These are phyloP conservation scores for Saturnispora galanensis DNA, from an alignment of 805 yeast genomes.

Conservation along the genomic window DNA sequence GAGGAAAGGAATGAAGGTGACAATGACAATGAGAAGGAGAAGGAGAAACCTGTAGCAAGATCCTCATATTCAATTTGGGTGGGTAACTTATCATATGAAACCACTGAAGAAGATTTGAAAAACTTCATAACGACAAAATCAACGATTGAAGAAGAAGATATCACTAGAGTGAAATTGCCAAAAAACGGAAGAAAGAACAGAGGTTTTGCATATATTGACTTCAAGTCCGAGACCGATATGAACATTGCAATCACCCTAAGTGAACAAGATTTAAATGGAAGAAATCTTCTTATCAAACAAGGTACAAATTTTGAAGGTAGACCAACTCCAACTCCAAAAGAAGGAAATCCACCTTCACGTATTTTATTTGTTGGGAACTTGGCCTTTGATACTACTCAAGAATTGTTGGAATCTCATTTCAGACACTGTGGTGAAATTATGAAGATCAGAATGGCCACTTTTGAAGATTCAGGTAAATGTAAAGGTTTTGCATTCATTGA, in stretches of 20 bases:
- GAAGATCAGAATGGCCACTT: slow-evolving; percentile 92
- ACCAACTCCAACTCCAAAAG: slow-evolving; percentile 42
- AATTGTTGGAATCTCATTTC: slow-evolving; percentile 67
- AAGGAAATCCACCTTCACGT: slow-evolving; percentile 69
- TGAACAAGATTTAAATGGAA: slow-evolving; percentile 68
- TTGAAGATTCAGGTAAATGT: slow-evolving; percentile 91
- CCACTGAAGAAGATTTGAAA: slow-evolving; percentile 62
- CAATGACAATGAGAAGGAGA: slow-evolving; percentile 18
- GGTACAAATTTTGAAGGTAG: slow-evolving; percentile 80
- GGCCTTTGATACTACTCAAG: slow-evolving; percentile 84
- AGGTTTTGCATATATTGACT: slow-evolving; percentile 90
- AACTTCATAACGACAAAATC: slow-evolving; percentile 59
- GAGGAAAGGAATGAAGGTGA: slow-evolving; percentile 11
- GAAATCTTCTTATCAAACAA: slow-evolving; percentile 77
- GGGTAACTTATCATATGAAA: slow-evolving; percentile 83
- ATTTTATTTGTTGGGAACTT: slow-evolving; percentile 88
- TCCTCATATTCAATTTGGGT: slow-evolving; percentile 81
- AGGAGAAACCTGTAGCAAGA: slow-evolving; percentile 23
- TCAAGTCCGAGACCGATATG: slow-evolving; percentile 51
- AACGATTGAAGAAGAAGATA: slow-evolving; percentile 44
- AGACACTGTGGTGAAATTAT: slow-evolving; percentile 84
- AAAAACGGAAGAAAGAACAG: slow-evolving; percentile 54
- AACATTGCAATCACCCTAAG: slow-evolving; percentile 53
- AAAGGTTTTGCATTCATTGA: slow-evolving; percentile 94
- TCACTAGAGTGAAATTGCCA: slow-evolving; percentile 77